Conservation (phyloP, 768 basidiomycete genomes). For the Podaxis carcinomalis region DNA sequence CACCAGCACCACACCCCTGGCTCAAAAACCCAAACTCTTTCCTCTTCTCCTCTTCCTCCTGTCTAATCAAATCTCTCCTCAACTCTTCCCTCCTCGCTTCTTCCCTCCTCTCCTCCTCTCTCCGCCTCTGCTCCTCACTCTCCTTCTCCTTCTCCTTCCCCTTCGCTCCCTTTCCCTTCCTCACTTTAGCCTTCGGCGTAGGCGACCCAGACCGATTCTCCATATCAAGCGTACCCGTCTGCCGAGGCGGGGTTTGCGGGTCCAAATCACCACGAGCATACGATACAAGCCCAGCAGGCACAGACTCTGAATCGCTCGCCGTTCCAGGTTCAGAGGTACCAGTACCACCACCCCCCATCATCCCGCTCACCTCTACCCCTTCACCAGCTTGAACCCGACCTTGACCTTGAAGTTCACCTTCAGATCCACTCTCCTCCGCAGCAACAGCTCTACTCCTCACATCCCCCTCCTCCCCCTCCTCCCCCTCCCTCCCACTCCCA, state of each 20-base stretch:
- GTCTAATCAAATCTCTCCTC: constrained; percentile 2
- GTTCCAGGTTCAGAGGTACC: not conserved
- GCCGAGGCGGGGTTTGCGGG: constrained; percentile 6
- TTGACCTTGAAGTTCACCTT: not conserved
- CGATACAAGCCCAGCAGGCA: constrained; percentile 4
- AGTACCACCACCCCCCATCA: no score
- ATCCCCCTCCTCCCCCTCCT: not conserved
- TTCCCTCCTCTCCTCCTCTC: not conserved
- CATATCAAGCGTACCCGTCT: not conserved
- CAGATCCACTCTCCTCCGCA: not conserved
- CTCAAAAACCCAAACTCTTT: not conserved
- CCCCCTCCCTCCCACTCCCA: not conserved
- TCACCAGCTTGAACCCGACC: not conserved
- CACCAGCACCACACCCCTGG: not conserved
- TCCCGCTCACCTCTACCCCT: not conserved
- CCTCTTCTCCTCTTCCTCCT: constrained; percentile 6
- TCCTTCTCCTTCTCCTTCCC: not conserved
- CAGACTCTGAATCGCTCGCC: not conserved
- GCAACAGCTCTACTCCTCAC: not conserved
- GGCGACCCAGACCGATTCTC: constrained; percentile 7
- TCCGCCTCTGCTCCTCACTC: not conserved
- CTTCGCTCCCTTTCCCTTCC: not conserved
- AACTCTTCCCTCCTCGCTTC: not conserved
- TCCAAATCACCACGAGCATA: not conserved
- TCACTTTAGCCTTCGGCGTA: constrained; percentile 1